Conservation (phyloP, 192 early-diverging fungal species). For the Backusella macrospora region DNA sequence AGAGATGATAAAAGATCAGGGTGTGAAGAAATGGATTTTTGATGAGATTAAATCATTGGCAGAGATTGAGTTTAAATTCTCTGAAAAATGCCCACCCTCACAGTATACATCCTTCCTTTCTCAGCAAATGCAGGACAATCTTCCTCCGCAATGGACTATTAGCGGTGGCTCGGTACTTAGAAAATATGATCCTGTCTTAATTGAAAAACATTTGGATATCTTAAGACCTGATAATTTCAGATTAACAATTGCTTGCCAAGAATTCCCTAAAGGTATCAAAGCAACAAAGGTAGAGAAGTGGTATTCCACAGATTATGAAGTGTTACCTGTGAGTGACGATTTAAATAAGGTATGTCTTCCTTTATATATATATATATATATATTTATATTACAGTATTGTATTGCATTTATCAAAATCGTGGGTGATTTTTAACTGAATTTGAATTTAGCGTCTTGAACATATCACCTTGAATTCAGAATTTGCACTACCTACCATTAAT, state of each 20-base stretch:
- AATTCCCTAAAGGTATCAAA: constrained; percentile 45
- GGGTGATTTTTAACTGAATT: constrained; percentile 44
- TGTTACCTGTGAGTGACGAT: constrained; percentile 55
- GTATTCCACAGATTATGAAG: constrained; percentile 81
- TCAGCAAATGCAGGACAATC: constrained; percentile 74
- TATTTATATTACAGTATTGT: constrained; percentile 45
- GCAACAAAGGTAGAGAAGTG: constrained; percentile 66
- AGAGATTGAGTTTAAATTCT: constrained; percentile 62
- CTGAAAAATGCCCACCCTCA: constrained; percentile 67
- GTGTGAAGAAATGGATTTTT: constrained; percentile 80
- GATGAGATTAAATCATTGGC: constrained; percentile 66
- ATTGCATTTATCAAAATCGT: constrained; percentile 45
- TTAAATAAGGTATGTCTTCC: constrained; percentile 49
- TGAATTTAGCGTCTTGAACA: constrained; percentile 37
- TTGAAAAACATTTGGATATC: constrained; percentile 61
- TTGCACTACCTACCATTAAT: constrained; percentile 66
- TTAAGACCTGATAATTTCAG: constrained; percentile 68
- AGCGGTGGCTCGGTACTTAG: constrained; percentile 64
- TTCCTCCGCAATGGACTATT: constrained; percentile 65
- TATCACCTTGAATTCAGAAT: constrained; percentile 28
- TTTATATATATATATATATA: too few species aligned
- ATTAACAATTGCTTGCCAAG: constrained; percentile 49
- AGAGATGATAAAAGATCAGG: constrained; percentile 69
- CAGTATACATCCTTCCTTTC: constrained; percentile 65
- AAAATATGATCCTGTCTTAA: constrained; percentile 61